Evolutionary conservation across 306 rosid species (phyloP), one percentile per base, ranked within the genome.

Genomic region (Quercus parvula): DNA sequence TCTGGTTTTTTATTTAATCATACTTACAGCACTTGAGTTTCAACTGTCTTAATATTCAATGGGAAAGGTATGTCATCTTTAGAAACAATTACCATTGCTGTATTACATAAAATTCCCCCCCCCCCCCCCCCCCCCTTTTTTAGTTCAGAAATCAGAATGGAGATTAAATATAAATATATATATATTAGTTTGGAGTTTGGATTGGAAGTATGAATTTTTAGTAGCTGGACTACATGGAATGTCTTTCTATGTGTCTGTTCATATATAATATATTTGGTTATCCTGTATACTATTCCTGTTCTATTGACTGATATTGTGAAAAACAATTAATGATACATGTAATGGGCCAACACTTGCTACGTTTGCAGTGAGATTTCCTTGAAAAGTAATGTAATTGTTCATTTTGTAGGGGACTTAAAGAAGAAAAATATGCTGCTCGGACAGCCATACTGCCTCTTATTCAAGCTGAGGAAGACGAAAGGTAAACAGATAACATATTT

Each of bases 381-480:
- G 57, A 73, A 78, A 63, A 22, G 51, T 76, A 67, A 75, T 70
- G 17, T 46, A 25, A 80, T 35, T 64, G 73, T 67, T 56, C 68
- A 56, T 84, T 75, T 31, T 77, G 79, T 68, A 96, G 99, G 87
- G 99, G 87, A 3, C 87, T 96, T 3, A 96, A 93, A 81, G 99
- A 93, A 83, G 99, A 96, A 77, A 96, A 93, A 80, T 93, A 89
- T 88, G 82, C 97, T 78, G 97, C 99, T 41, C 94, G 99, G 4
- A 84, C 96, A 69, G 93, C 99, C 14, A 90, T 96, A 77, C 84
- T 93, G 69, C 99, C 98, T 5, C 87, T 96, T 73, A 90, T 96
- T 71, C 99, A 96, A 85, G 99, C 99, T 44, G 99, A 96, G 83
- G 99, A 96, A 82, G 99, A 96, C 63, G 98, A 96, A 82, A 93